These are phyloP conservation scores for Tricladium varicosporioides DNA, from an alignment of 2,329 filamentous ascomycete genomes.

Conservation along the genomic window DNA sequence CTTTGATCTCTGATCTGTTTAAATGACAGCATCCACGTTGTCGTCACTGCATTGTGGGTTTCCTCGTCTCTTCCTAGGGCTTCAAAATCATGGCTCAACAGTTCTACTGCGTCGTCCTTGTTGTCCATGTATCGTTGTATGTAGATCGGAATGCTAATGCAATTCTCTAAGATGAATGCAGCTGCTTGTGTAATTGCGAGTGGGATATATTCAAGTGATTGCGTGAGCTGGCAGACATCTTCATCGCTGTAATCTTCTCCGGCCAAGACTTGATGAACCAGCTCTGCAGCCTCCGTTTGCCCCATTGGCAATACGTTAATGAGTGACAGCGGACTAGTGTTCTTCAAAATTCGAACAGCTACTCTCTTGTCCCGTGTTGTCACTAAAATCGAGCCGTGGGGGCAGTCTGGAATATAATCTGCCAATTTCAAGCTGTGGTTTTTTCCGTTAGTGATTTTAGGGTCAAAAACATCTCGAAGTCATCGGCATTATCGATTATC, in stretches of 20 bases:
- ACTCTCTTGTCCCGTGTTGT: neutral
- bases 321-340: neutral
- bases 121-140: slow-evolving; percentile 1
- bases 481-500: slow-evolving; percentile 44
- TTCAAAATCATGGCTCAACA: neutral
- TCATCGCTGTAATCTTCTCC: neutral
- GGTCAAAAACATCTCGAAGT: neutral
- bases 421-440: neutral
- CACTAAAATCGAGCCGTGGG: neutral
- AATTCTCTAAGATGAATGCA: slow-evolving; percentile 10
- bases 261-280: neutral
- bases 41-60: neutral
- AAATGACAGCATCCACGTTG: slow-evolving; percentile 8
- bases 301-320: neutral
- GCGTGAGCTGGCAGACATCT: neutral
- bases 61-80: neutral
- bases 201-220: slow-evolving; percentile 9
- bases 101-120: neutral
- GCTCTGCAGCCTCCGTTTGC: neutral
- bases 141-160: slow-evolving; percentile 1
- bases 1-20: slow-evolving; percentile 2
- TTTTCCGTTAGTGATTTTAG: slow-evolving; percentile 19
- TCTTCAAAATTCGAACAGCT: neutral
- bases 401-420: neutral
- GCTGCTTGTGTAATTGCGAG: slow-evolving; percentile 16